phyloP scores from a whole-genome alignment of 257 asterid species.

The Gardenia jasminoides region DNA sequence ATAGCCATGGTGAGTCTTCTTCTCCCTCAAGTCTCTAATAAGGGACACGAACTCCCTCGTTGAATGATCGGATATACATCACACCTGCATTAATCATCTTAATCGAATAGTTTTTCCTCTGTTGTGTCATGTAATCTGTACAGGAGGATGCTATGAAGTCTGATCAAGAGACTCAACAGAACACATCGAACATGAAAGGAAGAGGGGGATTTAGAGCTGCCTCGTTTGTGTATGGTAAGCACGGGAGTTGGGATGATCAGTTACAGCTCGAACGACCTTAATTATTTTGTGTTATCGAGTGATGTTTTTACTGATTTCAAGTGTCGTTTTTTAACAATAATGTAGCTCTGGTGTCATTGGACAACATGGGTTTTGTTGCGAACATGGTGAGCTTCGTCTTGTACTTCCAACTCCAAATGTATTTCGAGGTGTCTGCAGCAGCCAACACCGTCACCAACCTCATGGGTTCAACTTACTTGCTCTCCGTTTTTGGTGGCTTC shows the following conservation, averaged over 20 bases:
- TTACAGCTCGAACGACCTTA: neutral
- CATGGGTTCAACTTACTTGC: constrained; percentile 83
- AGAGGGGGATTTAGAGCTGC: constrained; percentile 80
- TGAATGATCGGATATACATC: too few relatives aligned
- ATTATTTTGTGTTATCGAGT: neutral
- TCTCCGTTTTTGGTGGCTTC: constrained; percentile 66
- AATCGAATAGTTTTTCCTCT: too few relatives aligned
- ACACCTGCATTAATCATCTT: too few relatives aligned
- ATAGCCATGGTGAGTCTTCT: constrained; percentile 22
- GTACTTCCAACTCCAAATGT: constrained; percentile 45
- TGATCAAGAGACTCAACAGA: constrained; percentile 16
- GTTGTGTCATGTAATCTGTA: neutral
- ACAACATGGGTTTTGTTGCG: constrained; percentile 68
- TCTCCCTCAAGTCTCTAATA: neutral
- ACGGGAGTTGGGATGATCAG: neutral
- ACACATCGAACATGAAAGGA: constrained; percentile 21
- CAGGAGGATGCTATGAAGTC: constrained; percentile 49
- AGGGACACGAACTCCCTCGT: too few relatives aligned
- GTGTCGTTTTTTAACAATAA: too few relatives aligned
- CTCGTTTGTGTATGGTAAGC: constrained; percentile 59
- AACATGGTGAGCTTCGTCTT: constrained; percentile 67
- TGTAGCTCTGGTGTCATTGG: constrained; percentile 54
- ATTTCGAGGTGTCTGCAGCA: constrained; percentile 41
- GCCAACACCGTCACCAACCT: constrained; percentile 75
- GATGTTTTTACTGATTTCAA: neutral